Evolutionary conservation across 2,329 filamentous ascomycete genomes (phyloP).

Genomic region (Bisporella sp.): DNA sequence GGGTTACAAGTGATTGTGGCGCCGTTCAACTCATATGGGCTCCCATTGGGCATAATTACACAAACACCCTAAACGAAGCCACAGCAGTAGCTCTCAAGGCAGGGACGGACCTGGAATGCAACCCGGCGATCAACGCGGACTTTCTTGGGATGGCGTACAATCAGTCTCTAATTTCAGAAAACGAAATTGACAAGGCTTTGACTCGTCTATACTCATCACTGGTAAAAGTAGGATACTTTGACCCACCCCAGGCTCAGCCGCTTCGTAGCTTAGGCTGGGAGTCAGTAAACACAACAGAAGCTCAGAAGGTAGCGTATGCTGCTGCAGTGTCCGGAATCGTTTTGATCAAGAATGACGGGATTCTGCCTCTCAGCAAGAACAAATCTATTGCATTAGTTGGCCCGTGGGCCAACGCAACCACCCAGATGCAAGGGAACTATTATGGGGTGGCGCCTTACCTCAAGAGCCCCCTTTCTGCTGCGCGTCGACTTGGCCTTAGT

Average conservation of each 20-base stretch:
- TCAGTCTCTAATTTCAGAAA: constrained; percentile 35
- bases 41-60: constrained; percentile 33
- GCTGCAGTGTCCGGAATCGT: constrained; percentile 10
- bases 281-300: constrained; percentile 16
- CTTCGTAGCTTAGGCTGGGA: constrained; percentile 43
- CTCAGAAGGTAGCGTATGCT: constrained; percentile 8
- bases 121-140: too few species aligned
- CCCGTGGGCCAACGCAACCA: constrained; percentile 12
- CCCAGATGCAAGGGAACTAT: constrained; percentile 11
- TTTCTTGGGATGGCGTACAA: constrained; percentile 11
- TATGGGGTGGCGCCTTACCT: constrained; percentile 9
- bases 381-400: constrained; percentile 13
- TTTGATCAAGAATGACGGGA: constrained; percentile 14
- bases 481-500: not conserved
- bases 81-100: not conserved
- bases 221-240: constrained; percentile 50
- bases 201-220: constrained; percentile 46
- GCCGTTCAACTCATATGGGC: constrained; percentile 46
- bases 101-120: not conserved
- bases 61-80: constrained; percentile 2
- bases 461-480: not conserved
- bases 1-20: constrained; percentile 57
- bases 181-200: constrained; percentile 40
- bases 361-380: constrained; percentile 4
- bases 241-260: constrained; percentile 43